Evolutionary conservation across 495 filamentous ascomycete species (phyloP).

Genomic region (Lichenothelia convexa): DNA sequence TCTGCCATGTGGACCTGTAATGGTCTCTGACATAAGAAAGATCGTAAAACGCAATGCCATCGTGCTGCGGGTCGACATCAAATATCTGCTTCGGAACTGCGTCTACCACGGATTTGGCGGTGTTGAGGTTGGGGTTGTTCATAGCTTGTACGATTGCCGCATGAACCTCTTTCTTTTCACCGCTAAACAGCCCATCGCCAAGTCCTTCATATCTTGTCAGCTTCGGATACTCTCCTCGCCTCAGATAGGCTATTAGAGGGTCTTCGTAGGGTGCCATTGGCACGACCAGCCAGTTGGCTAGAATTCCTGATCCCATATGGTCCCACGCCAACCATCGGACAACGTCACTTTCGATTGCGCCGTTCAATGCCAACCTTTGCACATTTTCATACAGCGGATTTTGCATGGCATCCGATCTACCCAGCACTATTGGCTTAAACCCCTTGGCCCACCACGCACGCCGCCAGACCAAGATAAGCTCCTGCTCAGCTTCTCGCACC

Average conservation of each 20-base stretch:
- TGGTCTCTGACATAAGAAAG: conserved; percentile 33
- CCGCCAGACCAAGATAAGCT: conserved; percentile 71
- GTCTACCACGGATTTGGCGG: conserved; percentile 38
- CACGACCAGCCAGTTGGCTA: conserved; percentile 60
- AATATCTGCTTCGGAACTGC: conserved; percentile 40
- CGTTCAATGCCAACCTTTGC: conserved; percentile 35
- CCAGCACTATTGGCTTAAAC: conserved; percentile 69
- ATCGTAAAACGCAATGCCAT: conserved; percentile 64
- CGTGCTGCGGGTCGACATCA: conserved; percentile 39
- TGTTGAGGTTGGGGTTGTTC: conserved; percentile 30
- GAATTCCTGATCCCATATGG: conserved; percentile 70
- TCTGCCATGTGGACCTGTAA: conserved; percentile 49
- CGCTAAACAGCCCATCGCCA: conserved; percentile 54
- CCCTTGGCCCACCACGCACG: conserved; percentile 89
- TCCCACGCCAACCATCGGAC: conserved; percentile 88
- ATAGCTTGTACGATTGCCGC: conserved; percentile 48
- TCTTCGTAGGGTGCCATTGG: conserved; percentile 77
- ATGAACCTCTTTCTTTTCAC: conserved; percentile 45
- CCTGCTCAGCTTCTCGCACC: conserved; percentile 49
- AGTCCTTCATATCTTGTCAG: conserved; percentile 61
- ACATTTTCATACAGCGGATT: conserved; percentile 60
- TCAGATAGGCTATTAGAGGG: conserved; percentile 45
- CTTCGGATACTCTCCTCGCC: conserved; percentile 50
- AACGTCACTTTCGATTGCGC: conserved; percentile 49
- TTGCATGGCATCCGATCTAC: conserved; percentile 64